Conservation (phyloP, 208 protist genomes). For the Zelonia costaricensis region DNA sequence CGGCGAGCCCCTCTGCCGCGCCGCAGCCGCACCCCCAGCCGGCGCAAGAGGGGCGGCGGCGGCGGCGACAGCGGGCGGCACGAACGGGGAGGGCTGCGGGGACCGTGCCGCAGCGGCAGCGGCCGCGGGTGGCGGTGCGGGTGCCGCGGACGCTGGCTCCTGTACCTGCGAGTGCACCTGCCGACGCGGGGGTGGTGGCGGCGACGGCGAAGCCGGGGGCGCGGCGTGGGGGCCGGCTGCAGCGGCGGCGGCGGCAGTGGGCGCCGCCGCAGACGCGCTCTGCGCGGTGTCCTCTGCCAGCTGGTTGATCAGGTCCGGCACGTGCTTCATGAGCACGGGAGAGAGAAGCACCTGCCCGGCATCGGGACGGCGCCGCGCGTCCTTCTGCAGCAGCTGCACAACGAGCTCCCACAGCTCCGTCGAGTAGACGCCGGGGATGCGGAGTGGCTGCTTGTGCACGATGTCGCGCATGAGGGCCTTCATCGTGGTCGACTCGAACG, state of each 20-base stretch:
- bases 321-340: slow-evolving; percentile 62
- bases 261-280: no score
- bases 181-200: neutral
- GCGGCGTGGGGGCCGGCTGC: neutral
- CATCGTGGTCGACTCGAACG: slow-evolving; percentile 87
- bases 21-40: no score
- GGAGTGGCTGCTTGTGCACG: slow-evolving; percentile 65
- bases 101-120: no score
- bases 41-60: no score
- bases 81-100: no score
- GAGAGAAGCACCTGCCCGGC: slow-evolving; percentile 71
- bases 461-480: slow-evolving; percentile 89
- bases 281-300: slow-evolving; percentile 27
- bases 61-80: neutral
- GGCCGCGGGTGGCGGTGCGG: neutral
- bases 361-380: slow-evolving; percentile 77
- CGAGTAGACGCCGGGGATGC: slow-evolving; percentile 69
- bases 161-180: no score
- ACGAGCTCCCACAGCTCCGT: slow-evolving; percentile 80
- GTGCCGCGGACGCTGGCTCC: neutral
- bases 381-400: slow-evolving; percentile 77
- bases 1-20: no score
- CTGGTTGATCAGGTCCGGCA: slow-evolving; percentile 70
- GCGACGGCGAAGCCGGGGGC: neutral
- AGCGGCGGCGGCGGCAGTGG: neutral